Base-by-base conservation (phyloP, 768 basidiomycete species). In the Leccinum incarnatum region DNA sequence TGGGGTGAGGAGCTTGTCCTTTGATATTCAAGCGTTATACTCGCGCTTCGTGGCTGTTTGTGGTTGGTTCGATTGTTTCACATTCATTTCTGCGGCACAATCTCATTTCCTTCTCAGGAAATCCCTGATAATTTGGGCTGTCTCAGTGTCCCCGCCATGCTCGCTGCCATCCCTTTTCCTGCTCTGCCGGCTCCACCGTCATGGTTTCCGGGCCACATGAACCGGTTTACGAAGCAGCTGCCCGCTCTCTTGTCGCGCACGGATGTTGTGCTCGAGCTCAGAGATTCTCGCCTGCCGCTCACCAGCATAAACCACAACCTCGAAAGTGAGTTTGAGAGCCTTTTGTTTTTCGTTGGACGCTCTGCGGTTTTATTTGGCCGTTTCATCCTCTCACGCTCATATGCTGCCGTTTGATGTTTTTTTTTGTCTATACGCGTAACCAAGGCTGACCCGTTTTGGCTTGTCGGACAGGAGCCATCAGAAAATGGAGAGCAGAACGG, bases 121-220 rank as follows among this genome's bases (percentile, higher is more conserved):
- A 19, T 50, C 48, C 32, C 45, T 40, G 57, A 23, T 21, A 29
- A 52, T 52, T 51, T 48, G 51, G 37, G 53, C 48, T 56, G 52
- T 69, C 61, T 64, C 40, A 42, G 40, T 56, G 48, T 46, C 50
- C 21, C 37, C 37, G 54, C 60, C 59, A 76, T 75, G 76, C 62
- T 77, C 60, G 67, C 69, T 49, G 64, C 64, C 64, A 64, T 80
- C 51, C 70, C 72, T 36, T 73, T 77, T 59, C 79, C 81, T 56
- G 74, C 75, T 56, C 81, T 94, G 23, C 85, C 89, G 47, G 75
- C 77, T 49, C 87, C 92, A 30, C 88, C 89, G 53, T 95, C 94
- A 80, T 97, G 94, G 94, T 96, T 88, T 76, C 93, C 93, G 25
- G 95, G 95, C 34, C 95, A 98, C 75, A 98, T 97, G 95, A 88